Evolutionary conservation across 2,329 filamentous ascomycete genomes (phyloP).

Genomic region (Monosporascus ibericus): DNA sequence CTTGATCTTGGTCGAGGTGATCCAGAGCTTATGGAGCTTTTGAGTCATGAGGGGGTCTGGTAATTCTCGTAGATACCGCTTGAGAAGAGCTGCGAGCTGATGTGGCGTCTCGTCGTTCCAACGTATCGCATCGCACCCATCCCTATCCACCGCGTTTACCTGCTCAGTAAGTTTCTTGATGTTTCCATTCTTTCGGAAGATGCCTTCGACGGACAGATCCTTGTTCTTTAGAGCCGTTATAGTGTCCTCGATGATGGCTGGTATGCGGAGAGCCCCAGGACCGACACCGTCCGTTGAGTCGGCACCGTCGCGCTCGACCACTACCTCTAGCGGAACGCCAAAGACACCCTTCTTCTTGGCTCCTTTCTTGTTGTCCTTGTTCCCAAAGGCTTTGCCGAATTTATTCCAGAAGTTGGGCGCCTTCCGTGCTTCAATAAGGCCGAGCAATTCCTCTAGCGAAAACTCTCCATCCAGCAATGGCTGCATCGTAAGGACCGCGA

Average conservation of each 20-base stretch:
- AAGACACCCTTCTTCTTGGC: conserved; percentile 93
- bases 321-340: conserved; percentile 77
- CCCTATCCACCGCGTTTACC: conserved; percentile 77
- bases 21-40: conserved; percentile 87
- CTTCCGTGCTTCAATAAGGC: conserved; percentile 88
- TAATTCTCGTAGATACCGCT: conserved; percentile 90
- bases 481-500: conserved; percentile 92
- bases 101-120: conserved; percentile 86
- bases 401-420: conserved; percentile 94
- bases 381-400: conserved; percentile 85
- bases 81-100: conserved; percentile 86
- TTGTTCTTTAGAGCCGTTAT: conserved; percentile 95
- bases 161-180: conserved; percentile 89
- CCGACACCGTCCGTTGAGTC: conserved; percentile 98
- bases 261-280: conserved; percentile 82
- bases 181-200: conserved; percentile 98
- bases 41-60: conserved; percentile 92
- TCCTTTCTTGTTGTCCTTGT: conserved; percentile 70
- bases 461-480: conserved; percentile 86
- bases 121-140: conserved; percentile 79
- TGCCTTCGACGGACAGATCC: conserved; percentile 97
- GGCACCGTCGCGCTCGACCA: conserved; percentile 88
- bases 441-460: conserved; percentile 85
- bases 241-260: conserved; percentile 90
- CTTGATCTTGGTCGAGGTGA: conserved; percentile 80